Evolutionary conservation across 208 protist species (phyloP), one percentile per base, ranked within the genome.

Genomic region (Acanthamoeba royreba): DNA sequence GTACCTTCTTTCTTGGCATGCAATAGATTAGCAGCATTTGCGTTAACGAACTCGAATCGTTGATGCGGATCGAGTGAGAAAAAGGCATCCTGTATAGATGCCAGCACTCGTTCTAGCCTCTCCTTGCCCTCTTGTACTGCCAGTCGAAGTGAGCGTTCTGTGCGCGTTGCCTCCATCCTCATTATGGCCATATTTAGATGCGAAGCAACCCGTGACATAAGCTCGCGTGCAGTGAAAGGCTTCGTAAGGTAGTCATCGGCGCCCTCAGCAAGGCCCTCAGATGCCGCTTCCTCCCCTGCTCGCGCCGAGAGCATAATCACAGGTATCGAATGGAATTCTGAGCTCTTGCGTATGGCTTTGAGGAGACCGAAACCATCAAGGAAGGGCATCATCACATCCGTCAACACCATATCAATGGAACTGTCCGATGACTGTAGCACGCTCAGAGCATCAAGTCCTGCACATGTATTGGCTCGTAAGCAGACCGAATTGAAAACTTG

Each of bases 161-260:
- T 35, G 38, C 0, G 0, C 11, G 85, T 38, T 0, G 85, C 47
- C 58, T 72, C 53, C 35, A 72, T 47, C 9, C 85, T 17, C 15
- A 91, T 66, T 28, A 40, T 35, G 0, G 45, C 52, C 85, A 91
- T 45, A 7, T 49, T 42, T 5, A 91, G 28, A n/a, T 90, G 83
- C 0, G 83, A 90, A 17, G 83, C 31, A 15, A 90, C 83, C 31
- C 53, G 47, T 0, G 83, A 61, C 28, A 93, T 7, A 0, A 95
- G 93, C 72, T 95, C 49, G 19, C 53, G 45, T n/a, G 90, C 53
- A 4, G 87, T 85, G 49, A 95, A 95, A 8, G 93, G 89, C 40
- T 95, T 95, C 13, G 69, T 52, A 17, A 95, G 69, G 53, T 95
- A 95, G 87, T 94, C 93, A 38, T 95, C 93, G 2, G 93, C 93